phyloP scores from a whole-genome alignment of 129 eudicot genomes.

The Centrapalus pauciflorus region DNA sequence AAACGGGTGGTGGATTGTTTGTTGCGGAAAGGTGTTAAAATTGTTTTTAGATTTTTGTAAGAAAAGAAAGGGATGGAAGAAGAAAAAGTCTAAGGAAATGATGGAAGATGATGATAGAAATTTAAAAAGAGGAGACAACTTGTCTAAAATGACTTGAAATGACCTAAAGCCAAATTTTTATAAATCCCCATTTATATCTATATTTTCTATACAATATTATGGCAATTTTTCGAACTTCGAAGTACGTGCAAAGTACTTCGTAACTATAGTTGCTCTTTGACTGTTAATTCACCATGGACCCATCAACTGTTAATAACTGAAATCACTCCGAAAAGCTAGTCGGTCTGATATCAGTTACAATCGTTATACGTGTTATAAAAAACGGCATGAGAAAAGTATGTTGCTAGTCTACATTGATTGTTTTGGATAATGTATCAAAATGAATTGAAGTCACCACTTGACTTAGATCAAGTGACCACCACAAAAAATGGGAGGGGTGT shows the following conservation, averaged over 20 bases:
- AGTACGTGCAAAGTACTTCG: constrained; percentile 30
- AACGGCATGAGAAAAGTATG: neutral
- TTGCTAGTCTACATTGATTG: too few species aligned
- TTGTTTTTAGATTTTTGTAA: constrained; percentile 8
- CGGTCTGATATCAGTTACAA: neutral
- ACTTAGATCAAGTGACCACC: too few species aligned
- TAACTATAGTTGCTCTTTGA: constrained; percentile 23
- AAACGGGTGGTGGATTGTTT: constrained; percentile 12
- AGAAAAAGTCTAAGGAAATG: constrained; percentile 35
- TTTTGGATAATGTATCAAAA: too few species aligned
- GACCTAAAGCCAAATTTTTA: constrained; percentile 20
- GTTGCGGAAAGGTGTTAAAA: constrained; percentile 28
- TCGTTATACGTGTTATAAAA: neutral
- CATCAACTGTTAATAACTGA: constrained; percentile 12
- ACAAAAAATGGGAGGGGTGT: too few species aligned
- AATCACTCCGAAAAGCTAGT: neutral
- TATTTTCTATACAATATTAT: too few species aligned
- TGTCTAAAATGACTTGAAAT: constrained; percentile 32
- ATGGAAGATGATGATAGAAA: constrained; percentile 29
- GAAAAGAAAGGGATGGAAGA: constrained; percentile 19
- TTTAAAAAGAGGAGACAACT: constrained; percentile 28
- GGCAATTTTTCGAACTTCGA: too few species aligned
- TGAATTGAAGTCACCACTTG: too few species aligned
- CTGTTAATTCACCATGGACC: constrained; percentile 16
- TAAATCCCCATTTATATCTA: neutral